Percentiles rank a stretch among this genome's conserved stretches.
Evolutionary conservation across 164 flowering plant genomes (phyloP).

Genomic region (Buxus sempervirens): DNA sequence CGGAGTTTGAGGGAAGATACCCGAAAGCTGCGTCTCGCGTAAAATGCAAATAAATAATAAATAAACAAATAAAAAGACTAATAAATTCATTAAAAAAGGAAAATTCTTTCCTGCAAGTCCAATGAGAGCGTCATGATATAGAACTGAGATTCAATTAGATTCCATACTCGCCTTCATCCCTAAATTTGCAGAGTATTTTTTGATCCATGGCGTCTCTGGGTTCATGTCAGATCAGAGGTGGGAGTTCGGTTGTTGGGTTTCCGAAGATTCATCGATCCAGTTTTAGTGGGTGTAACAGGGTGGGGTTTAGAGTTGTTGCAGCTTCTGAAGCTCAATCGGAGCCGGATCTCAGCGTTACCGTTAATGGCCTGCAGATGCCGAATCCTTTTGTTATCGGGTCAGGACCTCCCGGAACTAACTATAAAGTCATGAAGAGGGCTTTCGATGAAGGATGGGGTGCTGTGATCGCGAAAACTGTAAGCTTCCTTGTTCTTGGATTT

Average conservation of each 20-base stretch:
- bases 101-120: no score
- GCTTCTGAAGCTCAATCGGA: conserved; percentile 43
- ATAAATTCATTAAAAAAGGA: no score
- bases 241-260: conserved; percentile 1
- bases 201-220: conserved; percentile 11
- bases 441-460: conserved; percentile 99
- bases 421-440: conserved; percentile 95
- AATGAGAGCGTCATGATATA: no score
- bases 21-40: no score
- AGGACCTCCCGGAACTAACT: conserved; percentile 98
- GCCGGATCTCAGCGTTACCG: conserved; percentile 92
- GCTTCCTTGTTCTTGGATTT: conserved; percentile 5
- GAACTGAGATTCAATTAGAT: not conserved
- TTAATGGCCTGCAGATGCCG: conserved; percentile 88
- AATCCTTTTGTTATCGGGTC: conserved; percentile 98
- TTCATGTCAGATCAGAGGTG: conserved; percentile 15
- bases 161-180: not conserved
- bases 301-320: conserved; percentile 47
- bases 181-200: not conserved
- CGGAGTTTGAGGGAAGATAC: no score
- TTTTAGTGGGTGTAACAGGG: conserved; percentile 19
- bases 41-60: no score
- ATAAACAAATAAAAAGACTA: no score
- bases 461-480: conserved; percentile 95
- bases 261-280: conserved; percentile 10